Conservation (phyloP, 2,329 filamentous ascomycete species). For the Aphanoascus verrucosus region DNA sequence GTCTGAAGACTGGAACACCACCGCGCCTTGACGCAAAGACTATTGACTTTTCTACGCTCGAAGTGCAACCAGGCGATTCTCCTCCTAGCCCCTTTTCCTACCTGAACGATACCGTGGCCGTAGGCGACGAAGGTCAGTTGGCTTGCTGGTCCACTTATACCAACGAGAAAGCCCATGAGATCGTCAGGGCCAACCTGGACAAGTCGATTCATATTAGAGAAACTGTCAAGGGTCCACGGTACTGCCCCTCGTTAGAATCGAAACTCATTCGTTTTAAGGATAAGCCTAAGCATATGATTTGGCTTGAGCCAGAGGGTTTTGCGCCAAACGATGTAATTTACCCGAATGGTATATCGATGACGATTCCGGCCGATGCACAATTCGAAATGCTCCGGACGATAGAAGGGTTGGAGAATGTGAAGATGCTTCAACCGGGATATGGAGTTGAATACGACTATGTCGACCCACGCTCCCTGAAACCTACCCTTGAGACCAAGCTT, state of each 20-base stretch:
- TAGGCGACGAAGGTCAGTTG: conserved; percentile 60
- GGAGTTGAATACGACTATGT: conserved; percentile 99
- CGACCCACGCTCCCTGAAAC: conserved; percentile 74
- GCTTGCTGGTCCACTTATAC: conserved; percentile 82
- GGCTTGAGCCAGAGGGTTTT: conserved; percentile 95
- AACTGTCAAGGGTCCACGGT: conserved; percentile 84
- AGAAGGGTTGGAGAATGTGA: conserved; percentile 73
- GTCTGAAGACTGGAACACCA: conserved; percentile 91
- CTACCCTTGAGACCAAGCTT: conserved; percentile 88
- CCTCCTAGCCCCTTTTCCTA: conserved; percentile 88
- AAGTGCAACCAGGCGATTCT: conserved; percentile 68
- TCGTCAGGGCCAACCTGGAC: conserved; percentile 81
- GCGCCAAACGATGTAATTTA: conserved; percentile 75
- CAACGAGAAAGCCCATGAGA: conserved; percentile 67
- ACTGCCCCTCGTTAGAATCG: conserved; percentile 89
- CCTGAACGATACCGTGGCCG: conserved; percentile 65
- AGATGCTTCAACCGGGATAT: conserved; percentile 90
- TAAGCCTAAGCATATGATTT: conserved; percentile 75
- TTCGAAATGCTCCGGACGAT: conserved; percentile 76
- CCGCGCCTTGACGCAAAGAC: conserved; percentile 71
- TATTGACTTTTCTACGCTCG: conserved; percentile 65
- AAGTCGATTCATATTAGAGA: conserved; percentile 95
- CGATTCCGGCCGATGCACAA: conserved; percentile 79
- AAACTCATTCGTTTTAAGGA: conserved; percentile 83
- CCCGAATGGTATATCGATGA: conserved; percentile 96